phyloP scores from a whole-genome alignment of 1,284 basidiomycete genomes.

The Schizopora paradoxa region DNA sequence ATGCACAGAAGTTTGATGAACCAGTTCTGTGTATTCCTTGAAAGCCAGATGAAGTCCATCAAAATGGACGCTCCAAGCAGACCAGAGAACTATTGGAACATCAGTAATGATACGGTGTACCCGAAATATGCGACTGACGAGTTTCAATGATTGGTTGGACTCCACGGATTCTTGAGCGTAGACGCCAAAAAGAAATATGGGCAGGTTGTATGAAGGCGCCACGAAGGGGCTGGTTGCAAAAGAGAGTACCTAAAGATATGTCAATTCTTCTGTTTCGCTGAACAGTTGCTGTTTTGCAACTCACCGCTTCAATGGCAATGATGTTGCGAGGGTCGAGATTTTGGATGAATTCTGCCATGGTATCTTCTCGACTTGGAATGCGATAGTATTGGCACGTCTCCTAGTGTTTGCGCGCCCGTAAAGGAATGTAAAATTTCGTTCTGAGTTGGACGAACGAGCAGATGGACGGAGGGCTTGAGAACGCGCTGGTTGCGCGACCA shows the following conservation, averaged over 20 bases:
- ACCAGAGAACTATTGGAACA: conserved; percentile 50
- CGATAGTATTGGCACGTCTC: no score
- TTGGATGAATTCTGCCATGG: conserved; percentile 65
- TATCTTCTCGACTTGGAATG: not conserved
- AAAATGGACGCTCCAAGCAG: conserved; percentile 54
- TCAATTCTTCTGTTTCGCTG: conserved; percentile 1
- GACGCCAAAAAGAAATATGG: conserved; percentile 69
- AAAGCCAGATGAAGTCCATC: conserved; percentile 70
- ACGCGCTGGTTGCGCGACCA: not conserved
- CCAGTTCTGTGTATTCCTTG: conserved; percentile 46
- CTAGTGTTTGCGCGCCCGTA: no score
- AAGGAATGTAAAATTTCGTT: no score
- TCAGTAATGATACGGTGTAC: not conserved
- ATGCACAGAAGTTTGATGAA: conserved; percentile 53
- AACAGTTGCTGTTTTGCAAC: conserved; percentile 19
- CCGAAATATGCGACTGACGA: conserved; percentile 35
- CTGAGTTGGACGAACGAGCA: not conserved
- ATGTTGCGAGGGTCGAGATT: conserved; percentile 66
- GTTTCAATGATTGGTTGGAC: conserved; percentile 54
- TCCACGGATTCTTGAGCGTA: conserved; percentile 67
- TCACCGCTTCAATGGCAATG: conserved; percentile 56
- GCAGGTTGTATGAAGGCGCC: conserved; percentile 63
- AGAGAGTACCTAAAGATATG: conserved; percentile 41
- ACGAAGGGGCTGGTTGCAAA: conserved; percentile 54
- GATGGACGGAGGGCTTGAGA: not conserved